phyloP scores from a whole-genome alignment of 73 alveolate species.

The Paraurostyla sp. region DNA sequence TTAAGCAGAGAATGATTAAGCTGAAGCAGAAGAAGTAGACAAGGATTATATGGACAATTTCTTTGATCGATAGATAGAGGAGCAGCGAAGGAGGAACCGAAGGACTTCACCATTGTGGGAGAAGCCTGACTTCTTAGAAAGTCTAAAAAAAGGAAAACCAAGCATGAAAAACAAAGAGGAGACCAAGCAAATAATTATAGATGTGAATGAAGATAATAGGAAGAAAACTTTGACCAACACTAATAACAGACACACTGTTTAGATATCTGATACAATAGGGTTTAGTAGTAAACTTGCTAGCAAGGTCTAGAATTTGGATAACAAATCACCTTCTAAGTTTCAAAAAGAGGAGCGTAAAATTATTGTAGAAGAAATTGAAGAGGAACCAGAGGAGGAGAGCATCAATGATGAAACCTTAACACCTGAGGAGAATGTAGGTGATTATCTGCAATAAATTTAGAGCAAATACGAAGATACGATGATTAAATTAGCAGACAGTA shows the following conservation, averaged over 20 bases:
- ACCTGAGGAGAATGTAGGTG: background rate
- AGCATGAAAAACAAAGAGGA: background rate
- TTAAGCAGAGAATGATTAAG: background rate
- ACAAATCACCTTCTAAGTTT: background rate
- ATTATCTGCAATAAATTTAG: background rate
- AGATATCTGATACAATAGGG: no score
- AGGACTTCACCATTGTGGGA: background rate
- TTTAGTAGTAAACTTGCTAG: no score
- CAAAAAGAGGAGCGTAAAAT: background rate
- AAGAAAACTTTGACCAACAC: no score
- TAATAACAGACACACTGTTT: no score
- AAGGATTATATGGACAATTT: conserved; percentile 33
- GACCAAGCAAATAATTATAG: background rate
- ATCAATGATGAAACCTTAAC: conserved; percentile 5
- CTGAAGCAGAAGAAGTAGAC: background rate
- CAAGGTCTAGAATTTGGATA: background rate
- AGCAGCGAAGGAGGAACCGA: background rate
- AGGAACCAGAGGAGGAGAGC: background rate
- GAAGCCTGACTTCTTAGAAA: background rate
- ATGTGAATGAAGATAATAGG: no score
- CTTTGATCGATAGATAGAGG: background rate
- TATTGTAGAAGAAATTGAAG: background rate
- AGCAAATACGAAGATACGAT: background rate
- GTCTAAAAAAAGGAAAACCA: background rate
- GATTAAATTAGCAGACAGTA: background rate